A percentile compares a stretch with the other conserved stretches of the same genome.
These are phyloP conservation scores for Ehretia macrophylla DNA, from an alignment of 257 asterid species.

Conservation along the genomic window DNA sequence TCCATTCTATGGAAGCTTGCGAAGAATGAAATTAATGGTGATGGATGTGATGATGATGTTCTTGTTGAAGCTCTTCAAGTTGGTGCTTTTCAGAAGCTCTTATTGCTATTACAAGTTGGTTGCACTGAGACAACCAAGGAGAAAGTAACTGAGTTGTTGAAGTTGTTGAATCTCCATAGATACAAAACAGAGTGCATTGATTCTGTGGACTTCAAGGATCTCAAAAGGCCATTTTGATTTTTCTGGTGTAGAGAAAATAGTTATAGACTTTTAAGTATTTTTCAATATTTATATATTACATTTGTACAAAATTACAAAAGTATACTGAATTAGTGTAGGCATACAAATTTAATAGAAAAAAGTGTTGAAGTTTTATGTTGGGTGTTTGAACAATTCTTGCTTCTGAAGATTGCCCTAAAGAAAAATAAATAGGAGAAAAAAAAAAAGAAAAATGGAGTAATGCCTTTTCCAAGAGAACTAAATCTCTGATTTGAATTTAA, in stretches of 20 bases:
- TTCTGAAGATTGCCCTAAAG: no score
- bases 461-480: no score
- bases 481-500: no score
- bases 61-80: slow-evolving; percentile 34
- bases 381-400: neutral
- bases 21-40: slow-evolving; percentile 8
- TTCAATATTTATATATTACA: neutral
- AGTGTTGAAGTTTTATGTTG: neutral
- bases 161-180: slow-evolving; percentile 33
- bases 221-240: slow-evolving; percentile 38
- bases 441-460: no score
- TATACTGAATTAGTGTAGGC: neutral
- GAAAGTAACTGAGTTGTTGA: slow-evolving; percentile 44
- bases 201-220: slow-evolving; percentile 44
- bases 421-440: no score
- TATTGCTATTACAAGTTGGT: slow-evolving; percentile 47
- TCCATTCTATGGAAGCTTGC: slow-evolving; percentile 40
- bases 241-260: neutral
- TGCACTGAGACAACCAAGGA: slow-evolving; percentile 42
- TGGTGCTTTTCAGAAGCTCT: slow-evolving; percentile 55
- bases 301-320: neutral
- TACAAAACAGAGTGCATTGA: slow-evolving; percentile 35
- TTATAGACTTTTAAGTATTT: neutral
- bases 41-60: slow-evolving; percentile 3
- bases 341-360: neutral